Evolutionary conservation across 768 basidiomycete genomes (phyloP), one percentile per base, ranked within the genome.

Genomic region (Termitomyces eurrhizus): DNA sequence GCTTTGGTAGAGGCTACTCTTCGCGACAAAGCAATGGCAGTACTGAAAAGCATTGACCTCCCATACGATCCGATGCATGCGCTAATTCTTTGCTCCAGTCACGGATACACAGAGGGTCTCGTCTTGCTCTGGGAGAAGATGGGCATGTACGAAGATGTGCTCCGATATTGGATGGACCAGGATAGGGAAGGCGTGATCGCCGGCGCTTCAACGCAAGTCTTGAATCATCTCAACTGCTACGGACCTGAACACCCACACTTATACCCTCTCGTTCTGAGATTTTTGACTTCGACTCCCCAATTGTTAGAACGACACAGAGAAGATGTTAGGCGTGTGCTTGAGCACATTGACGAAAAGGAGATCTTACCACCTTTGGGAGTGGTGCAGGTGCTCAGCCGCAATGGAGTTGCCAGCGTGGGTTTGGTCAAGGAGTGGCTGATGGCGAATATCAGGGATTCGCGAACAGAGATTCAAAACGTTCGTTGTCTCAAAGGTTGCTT

Each of bases 121-220:
- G 90, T 98, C 3, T 74, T 92, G 5, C 79, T 98, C 2, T 98
- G 95, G 92, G 97, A 97, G 75, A 86, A 83, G 62, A 79, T 95
- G 76, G 94, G 91, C 7, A 95, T 97, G 96, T 92, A 93, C 70
- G 96, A 98, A 67, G 95, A 97, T 65, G 87, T 98, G 51, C 70
- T 98, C 35, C 83, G 95, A 26, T 97, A 92, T 76, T 95, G 90
- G 89, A 95, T 96, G 83, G 90, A 92, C 60, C 80, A 80, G 62
- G 80, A 89, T 58, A 73, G 70, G 18, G 77, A 77, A 41, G 80
- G 74, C 13, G 58, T 62, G 3, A 62, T 69, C 7, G 68, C 75
- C 0, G 69, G 62, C 16, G 80, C 81, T 18, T 80, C 81, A 1
- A 74, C 66, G 8, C 80, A 89, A 66, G 90, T 96, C 2, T 75